Base-by-base conservation (phyloP, 1,284 basidiomycete genomes). In the Cryptococcus sp. region DNA sequence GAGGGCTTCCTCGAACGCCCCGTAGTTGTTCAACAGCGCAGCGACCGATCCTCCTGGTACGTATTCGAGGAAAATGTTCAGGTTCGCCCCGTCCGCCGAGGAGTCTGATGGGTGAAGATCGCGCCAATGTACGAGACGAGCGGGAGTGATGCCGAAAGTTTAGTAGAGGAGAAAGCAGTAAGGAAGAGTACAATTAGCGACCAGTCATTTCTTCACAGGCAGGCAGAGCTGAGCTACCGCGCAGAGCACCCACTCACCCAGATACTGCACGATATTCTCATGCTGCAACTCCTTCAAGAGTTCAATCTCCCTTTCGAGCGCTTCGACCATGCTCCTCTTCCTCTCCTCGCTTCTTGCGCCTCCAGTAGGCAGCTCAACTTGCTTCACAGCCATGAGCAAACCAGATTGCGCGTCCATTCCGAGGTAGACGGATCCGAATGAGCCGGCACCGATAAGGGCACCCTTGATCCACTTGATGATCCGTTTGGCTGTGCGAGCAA, bases 31-130 rank as follows among this genome's bases (percentile, higher is more conserved):
- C 22, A 99, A 80, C 1, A 99, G 81, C 0, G 94, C 92, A 0
- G 93, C 89, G 41, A 99, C 93, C 1, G 93, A 96, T 17, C 96
- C 96, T 54, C 96, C 96, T 4, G 96, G 96, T 4, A 99, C 95
- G 71, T 99, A 99, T 79, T 99, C 95, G 65, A 99, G 81, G 84
- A 99, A 99, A 80, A 99, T 99, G 78, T 99, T 98, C 63, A 99
- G 85, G 74, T 87, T 88, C 50, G 89, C 87, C 38, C 88, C 88
- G 70, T 97, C 94, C 40, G 89, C 84, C 1, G 91, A 91, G 1
- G 92, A 95, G 73, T 93, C 92, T 93, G 62, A 1, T 38, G 27
- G 72, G 45, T 69, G 31, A 4, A 10, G 31, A 31, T 5, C 8
- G 31, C 13, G 31, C 31, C 31, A 35, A 5, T 13, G 31, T 8